These are phyloP conservation scores for Fusarium staphyleae DNA, from an alignment of 2,329 filamentous ascomycete species.

Conservation along the genomic window DNA sequence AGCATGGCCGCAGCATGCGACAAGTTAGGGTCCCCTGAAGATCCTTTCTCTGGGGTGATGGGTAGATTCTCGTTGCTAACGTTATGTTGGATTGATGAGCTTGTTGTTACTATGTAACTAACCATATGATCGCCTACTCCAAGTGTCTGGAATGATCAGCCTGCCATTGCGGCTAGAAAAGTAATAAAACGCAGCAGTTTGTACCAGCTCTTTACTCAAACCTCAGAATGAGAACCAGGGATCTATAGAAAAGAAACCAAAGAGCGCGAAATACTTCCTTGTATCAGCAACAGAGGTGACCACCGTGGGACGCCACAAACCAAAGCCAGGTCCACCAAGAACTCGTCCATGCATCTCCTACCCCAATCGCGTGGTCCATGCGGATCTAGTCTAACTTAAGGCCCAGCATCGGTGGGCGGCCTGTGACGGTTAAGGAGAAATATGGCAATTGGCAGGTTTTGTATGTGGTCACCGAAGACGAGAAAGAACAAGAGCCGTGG, in stretches of 20 bases:
- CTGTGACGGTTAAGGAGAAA: conserved; percentile 6
- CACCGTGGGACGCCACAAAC: conserved; percentile 17
- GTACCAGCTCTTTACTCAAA: not conserved
- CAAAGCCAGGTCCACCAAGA: not conserved
- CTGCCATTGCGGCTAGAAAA: not conserved
- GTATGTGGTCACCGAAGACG: not conserved
- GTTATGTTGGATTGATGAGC: not conserved
- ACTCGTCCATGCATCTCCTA: conserved; percentile 7
- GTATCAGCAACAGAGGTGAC: conserved; percentile 14
- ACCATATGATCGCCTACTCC: not conserved
- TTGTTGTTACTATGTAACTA: too few relatives aligned
- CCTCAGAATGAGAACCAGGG: not conserved
- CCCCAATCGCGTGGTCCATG: conserved; percentile 35
- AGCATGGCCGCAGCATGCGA: conserved; percentile 5
- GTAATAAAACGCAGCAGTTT: not conserved
- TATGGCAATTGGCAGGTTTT: not conserved
- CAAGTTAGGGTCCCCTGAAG: conserved; percentile 24
- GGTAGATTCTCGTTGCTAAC: not conserved
- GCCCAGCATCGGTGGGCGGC: not conserved
- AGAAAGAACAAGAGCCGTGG: conserved; percentile 1
- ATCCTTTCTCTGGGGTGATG: conserved; percentile 7
- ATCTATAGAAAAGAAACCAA: conserved; percentile 2
- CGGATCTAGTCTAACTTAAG: conserved; percentile 21
- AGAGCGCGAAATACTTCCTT: conserved; percentile 15
- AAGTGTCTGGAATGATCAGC: not conserved